Evolutionary conservation across 1,284 basidiomycete species (phyloP).

Genomic region (Retiboletus fuscus): DNA sequence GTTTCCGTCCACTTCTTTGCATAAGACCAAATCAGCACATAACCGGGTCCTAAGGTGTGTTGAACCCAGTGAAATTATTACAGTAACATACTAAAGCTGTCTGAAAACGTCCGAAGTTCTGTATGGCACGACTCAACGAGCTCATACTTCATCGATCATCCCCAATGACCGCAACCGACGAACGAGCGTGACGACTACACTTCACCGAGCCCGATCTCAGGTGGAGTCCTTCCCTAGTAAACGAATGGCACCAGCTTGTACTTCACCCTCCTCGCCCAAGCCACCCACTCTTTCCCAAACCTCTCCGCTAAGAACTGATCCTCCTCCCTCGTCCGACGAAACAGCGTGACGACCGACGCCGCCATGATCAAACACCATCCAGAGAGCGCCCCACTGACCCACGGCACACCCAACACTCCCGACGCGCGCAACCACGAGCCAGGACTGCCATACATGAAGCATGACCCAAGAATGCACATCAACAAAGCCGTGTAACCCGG

Average conservation of each 20-base stretch:
- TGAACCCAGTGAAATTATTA: too few relatives aligned
- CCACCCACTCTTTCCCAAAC: slow-evolving; percentile 37
- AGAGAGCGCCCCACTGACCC: slow-evolving; percentile 1
- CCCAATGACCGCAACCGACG: too few relatives aligned
- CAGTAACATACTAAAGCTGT: too few relatives aligned
- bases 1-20: too few relatives aligned
- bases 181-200: too few relatives aligned
- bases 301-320: slow-evolving; percentile 26
- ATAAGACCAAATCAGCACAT: too few relatives aligned
- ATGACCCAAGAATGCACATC: slow-evolving; percentile 19
- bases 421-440: slow-evolving; percentile 34
- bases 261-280: slow-evolving; percentile 31
- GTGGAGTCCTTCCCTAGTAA: slow-evolving; percentile 19
- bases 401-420: slow-evolving; percentile 7
- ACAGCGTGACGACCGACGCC: slow-evolving; percentile 18
- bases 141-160: too few relatives aligned
- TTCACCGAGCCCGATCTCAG: too few relatives aligned
- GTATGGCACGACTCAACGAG: too few relatives aligned
- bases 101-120: too few relatives aligned
- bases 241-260: slow-evolving; percentile 32
- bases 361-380: slow-evolving; percentile 12
- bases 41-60: too few relatives aligned
- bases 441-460: slow-evolving; percentile 11
- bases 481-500: slow-evolving; percentile 31
- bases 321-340: slow-evolving; percentile 25